These are phyloP conservation scores for Sporothrix luriei DNA, from an alignment of 2,329 filamentous ascomycete genomes.

Conservation along the genomic window DNA sequence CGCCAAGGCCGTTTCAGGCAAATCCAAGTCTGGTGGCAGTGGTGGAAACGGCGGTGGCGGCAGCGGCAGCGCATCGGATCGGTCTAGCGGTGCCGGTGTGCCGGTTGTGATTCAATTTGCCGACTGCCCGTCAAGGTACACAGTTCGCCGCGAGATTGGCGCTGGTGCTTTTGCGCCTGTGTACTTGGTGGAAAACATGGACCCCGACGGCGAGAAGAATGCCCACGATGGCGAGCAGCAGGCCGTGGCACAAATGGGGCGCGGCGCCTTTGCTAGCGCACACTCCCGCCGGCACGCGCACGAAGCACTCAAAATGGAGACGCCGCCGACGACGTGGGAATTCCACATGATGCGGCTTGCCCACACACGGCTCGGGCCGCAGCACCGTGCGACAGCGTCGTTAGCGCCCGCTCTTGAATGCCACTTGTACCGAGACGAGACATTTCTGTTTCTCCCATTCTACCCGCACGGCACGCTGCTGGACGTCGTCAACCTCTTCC, in stretches of 20 bases:
- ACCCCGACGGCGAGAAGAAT: slow-evolving; percentile 49
- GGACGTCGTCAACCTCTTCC: slow-evolving; percentile 88
- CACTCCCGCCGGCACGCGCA: slow-evolving; percentile 58
- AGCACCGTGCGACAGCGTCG: slow-evolving; percentile 71
- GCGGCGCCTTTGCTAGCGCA: slow-evolving; percentile 59
- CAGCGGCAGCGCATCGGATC: slow-evolving; percentile 55
- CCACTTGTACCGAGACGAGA: slow-evolving; percentile 88
- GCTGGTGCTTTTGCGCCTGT: slow-evolving; percentile 94
- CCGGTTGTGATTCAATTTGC: slow-evolving; percentile 70
- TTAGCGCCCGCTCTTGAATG: slow-evolving; percentile 84
- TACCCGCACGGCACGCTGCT: slow-evolving; percentile 88
- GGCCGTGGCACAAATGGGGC: slow-evolving; percentile 56
- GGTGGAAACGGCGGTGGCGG: background rate
- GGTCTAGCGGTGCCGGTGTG: slow-evolving; percentile 58
- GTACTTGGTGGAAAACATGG: slow-evolving; percentile 81
- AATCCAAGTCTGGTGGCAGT: slow-evolving; percentile 57
- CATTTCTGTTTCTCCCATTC: slow-evolving; percentile 84
- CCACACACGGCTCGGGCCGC: slow-evolving; percentile 72
- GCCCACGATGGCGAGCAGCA: slow-evolving; percentile 47
- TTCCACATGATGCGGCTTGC: slow-evolving; percentile 92
- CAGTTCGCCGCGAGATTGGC: slow-evolving; percentile 80
- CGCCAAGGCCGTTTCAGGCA: slow-evolving; percentile 67
- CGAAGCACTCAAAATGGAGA: slow-evolving; percentile 94
- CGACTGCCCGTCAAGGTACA: slow-evolving; percentile 68
- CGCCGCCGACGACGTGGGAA: slow-evolving; percentile 87